Conservation (phyloP, 768 basidiomycete genomes). For the Royoungia palumana region DNA sequence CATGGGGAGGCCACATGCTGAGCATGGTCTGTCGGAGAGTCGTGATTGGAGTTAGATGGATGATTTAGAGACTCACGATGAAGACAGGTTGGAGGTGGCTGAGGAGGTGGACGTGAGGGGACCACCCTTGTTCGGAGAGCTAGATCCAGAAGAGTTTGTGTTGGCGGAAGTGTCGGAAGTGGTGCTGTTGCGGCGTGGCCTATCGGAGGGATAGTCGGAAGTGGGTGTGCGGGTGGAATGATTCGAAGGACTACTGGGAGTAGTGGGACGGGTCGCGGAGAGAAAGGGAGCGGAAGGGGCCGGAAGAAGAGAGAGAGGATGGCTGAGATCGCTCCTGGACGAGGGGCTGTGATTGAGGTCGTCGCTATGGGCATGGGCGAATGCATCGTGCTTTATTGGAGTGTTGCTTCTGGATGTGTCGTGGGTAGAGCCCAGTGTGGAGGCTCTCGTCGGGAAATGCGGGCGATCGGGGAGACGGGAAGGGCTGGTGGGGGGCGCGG, state of each 20-base stretch:
- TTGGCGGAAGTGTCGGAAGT: constrained; percentile 53
- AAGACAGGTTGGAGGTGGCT: constrained; percentile 49
- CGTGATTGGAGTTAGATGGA: constrained; percentile 7
- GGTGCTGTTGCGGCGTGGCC: constrained; percentile 43
- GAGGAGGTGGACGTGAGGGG: constrained; percentile 54
- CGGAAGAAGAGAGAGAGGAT: constrained; percentile 32
- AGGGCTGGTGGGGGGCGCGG: constrained; percentile 35
- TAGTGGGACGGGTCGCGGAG: constrained; percentile 56
- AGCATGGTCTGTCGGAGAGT: constrained; percentile 52
- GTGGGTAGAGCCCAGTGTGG: constrained; percentile 52
- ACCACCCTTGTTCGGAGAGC: constrained; percentile 37
- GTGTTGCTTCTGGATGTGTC: constrained; percentile 52
- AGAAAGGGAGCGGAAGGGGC: constrained; percentile 46
- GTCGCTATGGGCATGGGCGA: constrained; percentile 58
- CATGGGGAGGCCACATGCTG: constrained; percentile 77
- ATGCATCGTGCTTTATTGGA: constrained; percentile 30
- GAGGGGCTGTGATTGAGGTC: constrained; percentile 57
- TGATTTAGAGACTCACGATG: constrained; percentile 48
- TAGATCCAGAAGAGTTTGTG: constrained; percentile 51
- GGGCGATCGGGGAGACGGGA: constrained; percentile 49
- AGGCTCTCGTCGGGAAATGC: constrained; percentile 57
- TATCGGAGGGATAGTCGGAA: constrained; percentile 51
- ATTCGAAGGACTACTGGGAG: constrained; percentile 46
- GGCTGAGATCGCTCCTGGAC: constrained; percentile 11
- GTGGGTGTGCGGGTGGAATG: constrained; percentile 49